Percentiles rank a stretch among this genome's conserved stretches.
Conservation (phyloP, 2,329 filamentous ascomycete species). For the Sporothrix curviconia region DNA sequence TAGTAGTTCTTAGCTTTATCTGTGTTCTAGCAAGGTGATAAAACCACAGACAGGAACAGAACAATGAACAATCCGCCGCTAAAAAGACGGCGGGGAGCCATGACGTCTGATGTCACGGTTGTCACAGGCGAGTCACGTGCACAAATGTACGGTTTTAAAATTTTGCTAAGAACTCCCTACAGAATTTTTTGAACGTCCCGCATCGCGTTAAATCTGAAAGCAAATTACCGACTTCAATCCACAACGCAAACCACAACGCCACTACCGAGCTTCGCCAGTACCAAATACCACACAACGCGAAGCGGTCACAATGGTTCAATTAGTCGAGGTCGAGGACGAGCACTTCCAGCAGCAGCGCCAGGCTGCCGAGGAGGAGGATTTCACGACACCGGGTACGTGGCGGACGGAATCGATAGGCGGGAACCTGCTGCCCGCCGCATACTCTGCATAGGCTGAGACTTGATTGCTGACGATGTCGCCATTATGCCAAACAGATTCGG, state of each 20-base stretch:
- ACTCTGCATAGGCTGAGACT: too few relatives aligned
- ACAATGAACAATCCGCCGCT: too few relatives aligned
- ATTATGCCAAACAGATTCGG: conserved; percentile 54
- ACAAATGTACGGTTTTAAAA: background rate
- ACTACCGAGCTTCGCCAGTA: background rate
- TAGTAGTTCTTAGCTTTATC: too few relatives aligned
- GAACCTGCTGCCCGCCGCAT: background rate
- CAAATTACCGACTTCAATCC: background rate
- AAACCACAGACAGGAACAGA: too few relatives aligned
- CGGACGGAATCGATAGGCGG: background rate
- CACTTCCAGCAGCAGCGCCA: conserved; percentile 75
- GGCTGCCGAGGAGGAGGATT: conserved; percentile 75
- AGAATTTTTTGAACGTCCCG: background rate
- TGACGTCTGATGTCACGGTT: background rate
- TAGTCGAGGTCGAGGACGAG: conserved; percentile 95
- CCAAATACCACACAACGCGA: background rate
- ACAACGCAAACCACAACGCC: background rate
- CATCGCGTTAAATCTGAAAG: background rate
- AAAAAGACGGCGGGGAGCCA: too few relatives aligned
- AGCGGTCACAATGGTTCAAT: conserved; percentile 68
- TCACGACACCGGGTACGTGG: conserved; percentile 78
- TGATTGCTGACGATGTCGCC: background rate
- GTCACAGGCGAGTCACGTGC: conserved; percentile 8
- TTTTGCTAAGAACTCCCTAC: background rate
- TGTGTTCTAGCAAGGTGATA: too few relatives aligned